Evolutionary conservation across 805 yeast species (phyloP), one percentile per base, ranked within the genome.

Genomic region (Cyberlindnera euphorbiiphila): DNA sequence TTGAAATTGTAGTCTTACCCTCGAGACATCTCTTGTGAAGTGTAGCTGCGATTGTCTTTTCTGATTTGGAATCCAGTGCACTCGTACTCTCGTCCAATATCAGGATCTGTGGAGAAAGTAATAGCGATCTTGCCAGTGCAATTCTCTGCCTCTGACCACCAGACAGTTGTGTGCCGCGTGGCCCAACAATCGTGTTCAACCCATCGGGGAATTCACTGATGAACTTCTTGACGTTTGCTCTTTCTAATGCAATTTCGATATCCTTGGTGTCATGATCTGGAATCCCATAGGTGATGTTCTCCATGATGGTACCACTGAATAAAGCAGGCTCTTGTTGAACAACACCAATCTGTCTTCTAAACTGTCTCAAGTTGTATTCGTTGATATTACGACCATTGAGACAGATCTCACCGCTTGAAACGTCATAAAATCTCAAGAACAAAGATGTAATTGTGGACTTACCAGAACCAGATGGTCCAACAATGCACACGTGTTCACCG

Each of bases 401-500:
- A 4, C 64, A 49, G 23, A 91, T 76, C 7, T 60, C 50, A 17
- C 98, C 98, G 0, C 58, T 42, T 10, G 57, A 56, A 2, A 94
- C 89, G 51, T 88, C 96, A 60, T 91, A 91, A 56, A 85, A 85
- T 42, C 98, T 69, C 49, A 89, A 62, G 30, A 91, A 62, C 36
- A 91, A 64, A 36, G 89, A 85, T 6, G 89, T 72, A 3, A 91
- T 76, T 0, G 97, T 89, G 13, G 95, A 85, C 59, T 91, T 91
- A 18, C 98, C 98, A 43, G 95, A 85, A 2, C 98, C 98, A 23
- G 94, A 82, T n/a, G 96, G 96, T 2, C 98, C 98, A 13, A 89
- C 97, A 42, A 91, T 78, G 57, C 97, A 89, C 12, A 89, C 79
- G 51, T 91, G 91, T 49, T 86, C 89, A 11, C 97, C 97, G 23